Percentiles rank a stretch among this genome's conserved stretches.
These are phyloP conservation scores for Collybiopsis luxurians DNA, from an alignment of 768 basidiomycete species.

Conservation along the genomic window DNA sequence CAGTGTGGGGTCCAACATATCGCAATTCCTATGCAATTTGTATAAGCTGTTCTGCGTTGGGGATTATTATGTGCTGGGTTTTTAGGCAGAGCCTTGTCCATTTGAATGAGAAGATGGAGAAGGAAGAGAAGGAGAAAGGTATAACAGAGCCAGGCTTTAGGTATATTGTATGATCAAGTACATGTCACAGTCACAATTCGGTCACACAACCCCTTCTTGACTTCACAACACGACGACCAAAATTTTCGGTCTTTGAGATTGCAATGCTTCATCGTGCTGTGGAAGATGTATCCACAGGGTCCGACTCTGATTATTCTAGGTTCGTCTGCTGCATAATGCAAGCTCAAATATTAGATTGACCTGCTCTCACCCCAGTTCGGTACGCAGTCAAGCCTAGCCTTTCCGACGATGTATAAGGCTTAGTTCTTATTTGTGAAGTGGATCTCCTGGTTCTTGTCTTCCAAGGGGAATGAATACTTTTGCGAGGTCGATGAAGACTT, in stretches of 20 bases:
- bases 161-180: constrained; percentile 41
- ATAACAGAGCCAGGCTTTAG: constrained; percentile 41
- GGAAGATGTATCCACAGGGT: constrained; percentile 88
- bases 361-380: constrained; percentile 1
- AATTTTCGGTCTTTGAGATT: neutral
- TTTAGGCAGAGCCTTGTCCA: constrained; percentile 40
- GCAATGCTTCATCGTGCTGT: constrained; percentile 37
- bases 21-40: constrained; percentile 54
- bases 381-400: neutral
- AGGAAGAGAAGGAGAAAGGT: constrained; percentile 38
- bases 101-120: constrained; percentile 36
- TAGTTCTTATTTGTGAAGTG: constrained; percentile 50
- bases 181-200: too few species aligned
- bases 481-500: constrained; percentile 99
- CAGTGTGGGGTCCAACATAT: constrained; percentile 66
- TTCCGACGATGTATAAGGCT: neutral
- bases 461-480: constrained; percentile 99
- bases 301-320: constrained; percentile 97
- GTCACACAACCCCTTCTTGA: too few species aligned
- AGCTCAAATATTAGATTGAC: neutral
- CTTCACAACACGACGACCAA: too few species aligned
- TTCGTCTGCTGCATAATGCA: constrained; percentile 33
- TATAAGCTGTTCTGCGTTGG: constrained; percentile 49
- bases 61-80: constrained; percentile 50
- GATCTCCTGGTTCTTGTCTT: constrained; percentile 97